Percentiles rank a stretch among this genome's conserved stretches.
These are phyloP conservation scores for Silene uniflora DNA, from an alignment of 148 eudicot genomes.

Conservation along the genomic window DNA sequence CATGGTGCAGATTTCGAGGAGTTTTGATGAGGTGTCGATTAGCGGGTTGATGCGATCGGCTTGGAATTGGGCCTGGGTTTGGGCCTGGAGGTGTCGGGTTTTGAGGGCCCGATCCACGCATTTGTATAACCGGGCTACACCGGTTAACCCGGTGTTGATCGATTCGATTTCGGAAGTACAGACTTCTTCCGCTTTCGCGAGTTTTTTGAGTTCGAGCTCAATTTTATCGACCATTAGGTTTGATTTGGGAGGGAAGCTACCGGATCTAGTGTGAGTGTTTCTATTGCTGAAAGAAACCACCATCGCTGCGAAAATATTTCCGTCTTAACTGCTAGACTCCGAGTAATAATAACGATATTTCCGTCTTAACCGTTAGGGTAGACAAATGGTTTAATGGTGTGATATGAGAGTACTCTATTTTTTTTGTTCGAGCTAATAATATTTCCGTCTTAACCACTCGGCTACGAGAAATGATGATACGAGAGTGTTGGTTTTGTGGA, in stretches of 20 bases:
- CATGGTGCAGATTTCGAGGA: background rate
- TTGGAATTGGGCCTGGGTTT: background rate
- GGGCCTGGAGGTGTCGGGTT: background rate
- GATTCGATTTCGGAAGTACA: constrained; percentile 18
- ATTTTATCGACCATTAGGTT: constrained; percentile 32
- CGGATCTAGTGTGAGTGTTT: constrained; percentile 34
- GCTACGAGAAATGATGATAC: too few relatives aligned
- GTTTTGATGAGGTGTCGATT: background rate
- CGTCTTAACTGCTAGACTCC: background rate
- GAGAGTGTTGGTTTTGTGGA: too few relatives aligned
- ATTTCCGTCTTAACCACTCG: too few relatives aligned
- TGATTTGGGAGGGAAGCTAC: constrained; percentile 47
- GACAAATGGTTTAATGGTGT: background rate
- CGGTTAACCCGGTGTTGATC: constrained; percentile 18
- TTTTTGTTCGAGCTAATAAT: too few relatives aligned
- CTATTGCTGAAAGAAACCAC: constrained; percentile 10
- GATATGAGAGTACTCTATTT: too few relatives aligned
- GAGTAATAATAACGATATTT: too few relatives aligned
- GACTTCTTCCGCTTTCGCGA: constrained; percentile 36
- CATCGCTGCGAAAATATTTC: constrained; percentile 15
- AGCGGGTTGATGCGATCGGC: background rate
- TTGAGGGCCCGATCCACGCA: constrained; percentile 14
- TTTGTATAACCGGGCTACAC: constrained; percentile 19
- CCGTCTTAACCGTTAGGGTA: background rate
- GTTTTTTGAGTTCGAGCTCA: constrained; percentile 41